Conservation (phyloP, 306 rosid genomes). For the Lathyrus sativus region DNA sequence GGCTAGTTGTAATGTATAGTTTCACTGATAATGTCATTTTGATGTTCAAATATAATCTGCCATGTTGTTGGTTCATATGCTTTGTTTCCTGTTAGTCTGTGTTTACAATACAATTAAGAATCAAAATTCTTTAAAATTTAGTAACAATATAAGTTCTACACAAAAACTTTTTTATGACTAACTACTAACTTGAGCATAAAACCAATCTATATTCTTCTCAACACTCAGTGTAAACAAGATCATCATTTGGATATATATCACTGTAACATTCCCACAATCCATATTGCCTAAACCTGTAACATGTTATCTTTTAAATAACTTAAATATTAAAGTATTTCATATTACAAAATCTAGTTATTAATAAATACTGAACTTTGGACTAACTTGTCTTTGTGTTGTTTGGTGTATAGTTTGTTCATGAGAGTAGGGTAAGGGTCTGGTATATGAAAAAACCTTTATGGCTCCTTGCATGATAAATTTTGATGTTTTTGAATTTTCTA, state of each 20-base stretch:
- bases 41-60: slow-evolving; percentile 59
- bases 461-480: no score
- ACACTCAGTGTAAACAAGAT: slow-evolving; percentile 55
- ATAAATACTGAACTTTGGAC: no score
- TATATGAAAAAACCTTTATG: no score
- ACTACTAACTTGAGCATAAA: slow-evolving; percentile 66
- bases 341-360: no score
- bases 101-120: background rate
- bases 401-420: no score
- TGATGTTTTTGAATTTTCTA: no score
- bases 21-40: slow-evolving; percentile 22
- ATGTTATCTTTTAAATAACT: background rate
- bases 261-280: slow-evolving; percentile 72
- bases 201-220: slow-evolving; percentile 53
- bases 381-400: no score
- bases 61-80: slow-evolving; percentile 73
- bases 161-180: background rate
- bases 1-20: slow-evolving; percentile 77
- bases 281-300: slow-evolving; percentile 63
- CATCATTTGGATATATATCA: slow-evolving; percentile 50
- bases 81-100: slow-evolving; percentile 52
- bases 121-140: background rate
- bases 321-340: no score
- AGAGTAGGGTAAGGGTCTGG: no score
- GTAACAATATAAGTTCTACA: background rate